phyloP scores from a whole-genome alignment of 345 rosid genomes.

The Gossypium herbaceum region DNA sequence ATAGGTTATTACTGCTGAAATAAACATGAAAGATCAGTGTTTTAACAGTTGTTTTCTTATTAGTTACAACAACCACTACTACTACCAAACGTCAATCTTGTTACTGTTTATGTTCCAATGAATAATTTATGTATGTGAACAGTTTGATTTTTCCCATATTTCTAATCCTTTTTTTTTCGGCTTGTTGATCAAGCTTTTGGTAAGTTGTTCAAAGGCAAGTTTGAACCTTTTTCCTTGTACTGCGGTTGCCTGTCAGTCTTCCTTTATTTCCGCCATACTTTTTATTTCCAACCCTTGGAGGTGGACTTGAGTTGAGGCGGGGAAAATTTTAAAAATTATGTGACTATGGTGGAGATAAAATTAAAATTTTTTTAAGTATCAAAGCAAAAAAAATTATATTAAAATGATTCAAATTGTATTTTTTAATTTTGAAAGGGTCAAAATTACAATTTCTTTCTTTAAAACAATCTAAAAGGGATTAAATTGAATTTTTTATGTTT shows the following conservation, averaged over 20 bases:
- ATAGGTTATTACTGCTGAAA: constrained; percentile 22
- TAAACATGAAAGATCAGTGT: background rate
- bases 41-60: background rate
- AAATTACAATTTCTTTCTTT: no score
- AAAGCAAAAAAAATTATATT: no score
- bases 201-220: constrained; percentile 10
- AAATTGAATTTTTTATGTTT: no score
- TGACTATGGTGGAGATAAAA: no score
- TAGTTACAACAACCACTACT: background rate
- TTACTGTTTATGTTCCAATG: background rate
- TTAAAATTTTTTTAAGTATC: no score
- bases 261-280: background rate
- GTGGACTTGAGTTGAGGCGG: no score
- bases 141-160: background rate
- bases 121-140: background rate
- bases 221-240: background rate
- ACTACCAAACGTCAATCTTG: background rate
- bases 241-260: constrained; percentile 12
- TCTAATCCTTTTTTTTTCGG: constrained; percentile 19
- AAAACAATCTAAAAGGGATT: no score
- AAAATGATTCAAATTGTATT: no score
- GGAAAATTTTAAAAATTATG: no score
- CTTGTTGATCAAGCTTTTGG: constrained; percentile 28
- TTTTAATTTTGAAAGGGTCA: no score
- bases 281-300: constrained; percentile 19